Evolutionary conservation across 805 yeast species (phyloP).

Genomic region (Wickerhamiella kurtzmanii): DNA sequence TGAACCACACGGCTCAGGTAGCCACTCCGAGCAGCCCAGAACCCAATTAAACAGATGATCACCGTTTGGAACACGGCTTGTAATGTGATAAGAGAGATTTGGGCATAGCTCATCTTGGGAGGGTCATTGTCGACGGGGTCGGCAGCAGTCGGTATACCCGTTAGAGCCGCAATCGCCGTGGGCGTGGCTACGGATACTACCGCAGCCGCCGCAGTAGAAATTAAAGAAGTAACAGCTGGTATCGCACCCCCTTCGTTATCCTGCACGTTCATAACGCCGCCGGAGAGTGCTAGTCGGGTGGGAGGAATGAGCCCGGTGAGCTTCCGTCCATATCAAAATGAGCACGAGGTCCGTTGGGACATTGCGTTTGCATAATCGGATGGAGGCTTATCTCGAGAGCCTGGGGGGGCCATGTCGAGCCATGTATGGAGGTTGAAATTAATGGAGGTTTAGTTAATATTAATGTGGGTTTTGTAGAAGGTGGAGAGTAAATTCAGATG

Average conservation of each 20-base stretch:
- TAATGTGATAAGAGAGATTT: constrained; percentile 54
- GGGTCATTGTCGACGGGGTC: neutral
- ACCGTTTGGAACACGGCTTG: constrained; percentile 89
- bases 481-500: no score
- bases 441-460: no score
- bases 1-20: constrained; percentile 61
- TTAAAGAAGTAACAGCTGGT: neutral
- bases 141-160: neutral
- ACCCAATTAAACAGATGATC: constrained; percentile 74
- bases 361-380: neutral
- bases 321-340: neutral
- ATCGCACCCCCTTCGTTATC: neutral
- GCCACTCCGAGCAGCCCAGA: constrained; percentile 64
- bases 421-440: no score
- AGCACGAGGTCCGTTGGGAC: neutral
- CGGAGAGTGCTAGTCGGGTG: neutral
- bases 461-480: no score
- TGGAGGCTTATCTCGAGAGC: neutral
- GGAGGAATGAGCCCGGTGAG: neutral
- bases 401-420: no score
- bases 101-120: constrained; percentile 20
- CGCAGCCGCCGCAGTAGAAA: no score
- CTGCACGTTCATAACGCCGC: neutral
- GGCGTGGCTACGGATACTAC: neutral
- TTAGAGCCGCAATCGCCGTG: neutral